Conservation (phyloP, 345 rosid species). For the Populus ilicifolia region DNA sequence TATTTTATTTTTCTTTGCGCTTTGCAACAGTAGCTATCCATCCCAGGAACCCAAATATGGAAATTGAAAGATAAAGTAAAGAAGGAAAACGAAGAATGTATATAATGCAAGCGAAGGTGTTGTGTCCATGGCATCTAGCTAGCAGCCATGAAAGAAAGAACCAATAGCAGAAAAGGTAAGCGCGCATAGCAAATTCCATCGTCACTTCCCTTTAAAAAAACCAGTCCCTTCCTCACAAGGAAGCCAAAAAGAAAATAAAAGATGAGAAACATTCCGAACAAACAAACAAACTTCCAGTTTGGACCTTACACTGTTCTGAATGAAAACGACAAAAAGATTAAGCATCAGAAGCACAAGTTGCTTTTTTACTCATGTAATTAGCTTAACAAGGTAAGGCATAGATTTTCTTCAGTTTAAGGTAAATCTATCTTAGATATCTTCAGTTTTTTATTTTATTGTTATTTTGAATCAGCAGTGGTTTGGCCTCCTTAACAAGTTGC, state of each 20-base stretch:
- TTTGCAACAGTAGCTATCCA: neutral
- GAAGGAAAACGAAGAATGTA: neutral
- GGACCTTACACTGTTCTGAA: neutral
- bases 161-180: neutral
- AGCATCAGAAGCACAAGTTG: neutral
- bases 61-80: neutral
- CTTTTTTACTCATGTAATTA: neutral
- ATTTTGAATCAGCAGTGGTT: constrained; percentile 4
- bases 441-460: neutral
- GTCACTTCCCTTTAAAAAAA: neutral
- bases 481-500: constrained; percentile 12
- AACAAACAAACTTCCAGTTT: neutral
- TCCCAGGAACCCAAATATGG: neutral
- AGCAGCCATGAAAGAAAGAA: neutral
- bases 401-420: neutral
- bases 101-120: neutral
- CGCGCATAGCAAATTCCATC: neutral
- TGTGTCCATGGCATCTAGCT: neutral
- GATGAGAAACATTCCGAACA: neutral
- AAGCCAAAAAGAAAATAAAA: neutral
- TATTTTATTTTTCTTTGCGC: too few relatives aligned
- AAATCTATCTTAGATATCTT: constrained; percentile 3
- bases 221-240: neutral
- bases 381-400: neutral
- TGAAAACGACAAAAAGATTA: neutral